Evolutionary conservation across 306 rosid species (phyloP).

Genomic region (Alnus rubra): DNA sequence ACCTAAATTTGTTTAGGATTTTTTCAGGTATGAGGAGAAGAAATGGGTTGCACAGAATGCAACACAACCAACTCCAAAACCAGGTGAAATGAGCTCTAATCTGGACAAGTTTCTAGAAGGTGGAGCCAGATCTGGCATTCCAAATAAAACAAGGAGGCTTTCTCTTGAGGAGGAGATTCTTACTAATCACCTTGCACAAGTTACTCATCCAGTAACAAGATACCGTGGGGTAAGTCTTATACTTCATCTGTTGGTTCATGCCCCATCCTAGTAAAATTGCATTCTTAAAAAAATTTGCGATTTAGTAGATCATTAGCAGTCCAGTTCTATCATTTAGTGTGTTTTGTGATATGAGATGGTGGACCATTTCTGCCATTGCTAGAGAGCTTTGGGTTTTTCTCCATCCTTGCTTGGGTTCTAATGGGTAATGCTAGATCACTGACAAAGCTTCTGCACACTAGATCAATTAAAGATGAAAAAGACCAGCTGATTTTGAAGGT

Average conservation of each 20-base stretch:
- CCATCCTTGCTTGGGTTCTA: neutral
- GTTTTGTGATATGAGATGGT: neutral
- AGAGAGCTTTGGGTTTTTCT: neutral
- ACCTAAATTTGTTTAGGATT: constrained; percentile 31
- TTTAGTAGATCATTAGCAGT: neutral
- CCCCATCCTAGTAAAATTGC: constrained; percentile 8
- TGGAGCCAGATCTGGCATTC: constrained; percentile 29
- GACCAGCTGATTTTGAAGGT: neutral
- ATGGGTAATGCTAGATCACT: neutral
- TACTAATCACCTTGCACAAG: constrained; percentile 34
- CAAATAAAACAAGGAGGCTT: constrained; percentile 53
- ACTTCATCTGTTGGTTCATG: constrained; percentile 13
- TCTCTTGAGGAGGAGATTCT: constrained; percentile 84
- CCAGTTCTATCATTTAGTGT: neutral
- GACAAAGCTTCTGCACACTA: neutral
- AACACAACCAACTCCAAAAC: constrained; percentile 31
- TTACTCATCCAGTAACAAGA: constrained; percentile 35
- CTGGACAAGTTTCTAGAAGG: constrained; percentile 26
- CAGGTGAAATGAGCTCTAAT: constrained; percentile 35
- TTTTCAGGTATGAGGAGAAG: constrained; percentile 70
- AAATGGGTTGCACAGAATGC: constrained; percentile 55
- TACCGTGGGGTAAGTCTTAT: constrained; percentile 48
- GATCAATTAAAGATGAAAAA: neutral
- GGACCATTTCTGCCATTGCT: neutral
- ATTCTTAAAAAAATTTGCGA: neutral